Evolutionary conservation across 2,329 filamentous ascomycete genomes (phyloP).

Genomic region (Tricladium varicosporioides): DNA sequence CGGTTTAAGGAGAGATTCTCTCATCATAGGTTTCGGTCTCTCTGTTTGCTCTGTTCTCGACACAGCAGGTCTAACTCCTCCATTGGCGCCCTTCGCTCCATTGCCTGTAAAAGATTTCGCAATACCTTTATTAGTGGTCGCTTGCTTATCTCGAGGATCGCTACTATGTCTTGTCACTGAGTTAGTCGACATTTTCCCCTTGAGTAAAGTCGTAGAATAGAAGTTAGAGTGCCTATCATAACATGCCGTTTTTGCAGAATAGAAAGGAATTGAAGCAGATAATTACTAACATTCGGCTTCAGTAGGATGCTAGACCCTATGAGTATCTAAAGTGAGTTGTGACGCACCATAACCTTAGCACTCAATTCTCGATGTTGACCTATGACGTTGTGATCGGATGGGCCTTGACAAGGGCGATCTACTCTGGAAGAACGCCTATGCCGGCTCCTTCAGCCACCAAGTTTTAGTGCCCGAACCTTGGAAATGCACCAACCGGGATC

Average conservation of each 20-base stretch:
- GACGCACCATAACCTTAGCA: no score
- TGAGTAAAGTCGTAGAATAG: neutral
- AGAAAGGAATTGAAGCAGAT: no score
- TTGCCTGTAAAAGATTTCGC: neutral
- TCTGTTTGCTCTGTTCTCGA: constrained; percentile 27
- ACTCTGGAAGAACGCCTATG: no score
- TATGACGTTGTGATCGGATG: no score
- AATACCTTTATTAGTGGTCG: neutral
- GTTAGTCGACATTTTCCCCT: constrained; percentile 3
- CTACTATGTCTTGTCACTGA: neutral
- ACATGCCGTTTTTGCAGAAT: neutral
- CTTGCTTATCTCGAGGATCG: neutral
- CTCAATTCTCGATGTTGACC: no score
- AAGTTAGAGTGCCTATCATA: neutral
- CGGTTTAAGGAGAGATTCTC: constrained; percentile 15
- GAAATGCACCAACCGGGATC: no score
- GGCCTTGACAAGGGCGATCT: no score
- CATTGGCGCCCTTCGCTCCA: neutral
- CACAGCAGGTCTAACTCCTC: constrained; percentile 12
- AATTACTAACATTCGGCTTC: no score
- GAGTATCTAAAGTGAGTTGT: no score
- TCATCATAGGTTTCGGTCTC: constrained; percentile 21
- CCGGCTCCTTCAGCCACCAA: no score
- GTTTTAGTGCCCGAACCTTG: no score
- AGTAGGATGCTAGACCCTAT: no score